Conservation (phyloP, 176 grass and related monocot genomes). For the Rhipidocladum racemiflorum region DNA sequence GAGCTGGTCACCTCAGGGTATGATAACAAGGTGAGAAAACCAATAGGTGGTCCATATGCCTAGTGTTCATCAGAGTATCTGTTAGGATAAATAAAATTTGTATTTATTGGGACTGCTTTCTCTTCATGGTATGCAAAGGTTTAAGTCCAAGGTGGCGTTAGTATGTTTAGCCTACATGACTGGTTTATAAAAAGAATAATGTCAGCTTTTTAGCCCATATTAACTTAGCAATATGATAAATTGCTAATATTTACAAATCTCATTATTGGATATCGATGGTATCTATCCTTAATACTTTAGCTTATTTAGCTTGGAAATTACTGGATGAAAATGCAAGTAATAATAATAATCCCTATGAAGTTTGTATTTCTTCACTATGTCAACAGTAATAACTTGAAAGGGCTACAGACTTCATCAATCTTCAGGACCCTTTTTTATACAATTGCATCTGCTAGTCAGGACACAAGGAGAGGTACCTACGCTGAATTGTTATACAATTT, state of each 20-base stretch:
- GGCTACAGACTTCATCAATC: not conserved
- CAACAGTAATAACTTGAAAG: not conserved
- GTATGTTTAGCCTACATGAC: constrained; percentile 3
- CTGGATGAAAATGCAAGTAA: constrained; percentile 19
- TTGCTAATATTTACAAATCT: constrained; percentile 15
- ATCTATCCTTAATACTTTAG: not conserved
- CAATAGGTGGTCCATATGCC: not conserved
- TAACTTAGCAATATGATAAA: not conserved
- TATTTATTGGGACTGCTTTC: constrained; percentile 4
- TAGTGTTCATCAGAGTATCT: constrained; percentile 21
- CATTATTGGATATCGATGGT: not conserved
- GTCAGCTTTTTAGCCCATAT: not conserved
- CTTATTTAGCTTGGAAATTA: constrained; percentile 10
- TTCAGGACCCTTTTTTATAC: not conserved
- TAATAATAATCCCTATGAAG: not conserved
- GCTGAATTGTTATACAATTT: not conserved
- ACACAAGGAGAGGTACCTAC: not conserved
- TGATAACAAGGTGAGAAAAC: constrained; percentile 83
- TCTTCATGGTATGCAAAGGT: constrained; percentile 8
- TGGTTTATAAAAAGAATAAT: constrained; percentile 15
- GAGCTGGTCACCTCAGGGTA: constrained; percentile 85
- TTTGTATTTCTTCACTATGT: not conserved
- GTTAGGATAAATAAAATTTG: not conserved
- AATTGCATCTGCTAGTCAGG: not conserved
- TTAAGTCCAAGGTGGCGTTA: not conserved